Base-by-base conservation (phyloP, 2,329 filamentous ascomycete species). In the Westerdykella sp. region DNA sequence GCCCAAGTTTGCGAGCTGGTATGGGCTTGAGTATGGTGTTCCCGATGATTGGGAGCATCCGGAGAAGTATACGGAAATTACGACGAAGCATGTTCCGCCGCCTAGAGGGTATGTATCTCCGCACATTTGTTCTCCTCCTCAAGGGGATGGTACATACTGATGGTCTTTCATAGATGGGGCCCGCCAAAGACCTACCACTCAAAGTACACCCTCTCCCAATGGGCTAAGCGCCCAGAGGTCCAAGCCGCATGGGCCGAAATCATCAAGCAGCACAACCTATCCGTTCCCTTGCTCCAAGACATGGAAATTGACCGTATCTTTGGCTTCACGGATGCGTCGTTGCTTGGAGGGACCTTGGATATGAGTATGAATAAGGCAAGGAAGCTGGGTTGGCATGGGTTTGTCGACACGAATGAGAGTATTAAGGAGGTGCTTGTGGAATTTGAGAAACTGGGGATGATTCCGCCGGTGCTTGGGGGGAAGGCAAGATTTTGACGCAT, bases 301-400 rank as follows among this genome's bases (percentile, higher is more conserved):
- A 63, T 66, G 41, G 69, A 74, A 34, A 55, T 72, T 13, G 70
- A 72, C 28, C 65, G 68, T 2, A 63, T 73, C 31, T 75, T 76
- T 41, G 61, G 64, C 2, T 73, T 77, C 45, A 62, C 69, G 3
- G 73, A 76, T 50, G 60, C 59, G 21, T 57, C 66, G 28, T 45
- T 74, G 43, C 53, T 61, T 32, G 56, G 63, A 3, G 56, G 50
- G 1, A 49, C 53, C 10, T 2, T 56, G 45, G 34, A 55, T 62
- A 41, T 62, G 47, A 53, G 66, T 7, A 72, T 72, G 68, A 69
- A 69, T 45, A 75, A 75, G 53, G 66, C 68, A 23, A 63, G 67
- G 34, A 68, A 69, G 42, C 54, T 73, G 47, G 73, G 73, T 0
- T 75, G 69, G 65, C 66, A 67, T 45, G 72, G 73, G 1, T 68